Percentiles rank a stretch among this genome's conserved stretches.
Evolutionary conservation across 768 basidiomycete genomes (phyloP).

Genomic region (Lentinula sp.): DNA sequence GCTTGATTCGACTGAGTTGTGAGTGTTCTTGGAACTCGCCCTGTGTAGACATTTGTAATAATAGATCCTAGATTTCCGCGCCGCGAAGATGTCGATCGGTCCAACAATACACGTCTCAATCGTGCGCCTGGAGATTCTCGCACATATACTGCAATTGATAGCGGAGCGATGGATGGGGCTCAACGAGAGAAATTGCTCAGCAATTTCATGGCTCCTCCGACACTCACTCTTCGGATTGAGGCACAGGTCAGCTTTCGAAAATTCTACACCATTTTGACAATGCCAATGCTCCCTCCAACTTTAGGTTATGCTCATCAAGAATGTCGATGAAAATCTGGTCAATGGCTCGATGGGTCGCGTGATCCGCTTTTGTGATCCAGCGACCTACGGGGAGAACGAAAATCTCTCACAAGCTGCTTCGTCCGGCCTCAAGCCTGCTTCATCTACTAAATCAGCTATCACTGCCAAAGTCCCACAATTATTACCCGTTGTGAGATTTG

Average conservation of each 20-base stretch:
- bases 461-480: conserved; percentile 13
- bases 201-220: conserved; percentile 85
- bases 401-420: conserved; percentile 24
- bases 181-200: conserved; percentile 74
- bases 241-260: conserved; percentile 49
- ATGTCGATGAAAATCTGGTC: conserved; percentile 83
- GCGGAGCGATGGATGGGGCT: conserved; percentile 48
- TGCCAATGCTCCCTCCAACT: conserved; percentile 18
- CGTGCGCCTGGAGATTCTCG: conserved; percentile 44
- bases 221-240: conserved; percentile 64
- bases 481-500: conserved; percentile 75
- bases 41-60: neutral
- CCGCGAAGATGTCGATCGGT: conserved; percentile 84
- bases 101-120: conserved; percentile 68
- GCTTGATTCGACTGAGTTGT: conserved; percentile 89
- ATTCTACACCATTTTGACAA: neutral
- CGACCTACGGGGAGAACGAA: conserved; percentile 30
- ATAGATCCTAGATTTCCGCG: conserved; percentile 67
- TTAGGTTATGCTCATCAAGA: conserved; percentile 94
- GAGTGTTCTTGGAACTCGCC: conserved; percentile 16
- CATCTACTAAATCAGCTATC: conserved; percentile 6
- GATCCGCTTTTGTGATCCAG: conserved; percentile 60
- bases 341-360: conserved; percentile 94
- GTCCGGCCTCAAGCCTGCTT: neutral
- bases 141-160: conserved; percentile 56